Conservation (phyloP, 768 basidiomycete genomes). For the Agrocybe chaxingu region DNA sequence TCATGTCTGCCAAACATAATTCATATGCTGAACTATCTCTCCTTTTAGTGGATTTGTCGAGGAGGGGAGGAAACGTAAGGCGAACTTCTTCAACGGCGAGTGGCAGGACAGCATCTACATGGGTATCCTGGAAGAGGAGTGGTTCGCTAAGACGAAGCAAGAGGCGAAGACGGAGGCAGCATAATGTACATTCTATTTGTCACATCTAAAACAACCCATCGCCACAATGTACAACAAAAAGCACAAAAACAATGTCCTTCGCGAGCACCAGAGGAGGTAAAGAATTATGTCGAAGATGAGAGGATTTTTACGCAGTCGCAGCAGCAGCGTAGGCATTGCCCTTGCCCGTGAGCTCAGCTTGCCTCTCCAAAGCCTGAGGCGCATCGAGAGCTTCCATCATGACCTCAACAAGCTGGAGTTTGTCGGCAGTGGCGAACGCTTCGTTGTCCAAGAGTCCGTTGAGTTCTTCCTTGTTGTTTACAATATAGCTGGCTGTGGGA, state of each 20-base stretch:
- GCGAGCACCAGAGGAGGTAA: no score
- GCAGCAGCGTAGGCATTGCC: slow-evolving; percentile 38
- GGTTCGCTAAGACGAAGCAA: slow-evolving; percentile 17
- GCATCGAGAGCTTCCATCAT: slow-evolving; percentile 73
- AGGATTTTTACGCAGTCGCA: background rate
- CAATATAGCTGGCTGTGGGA: slow-evolving; percentile 54
- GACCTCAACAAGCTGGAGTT: slow-evolving; percentile 80
- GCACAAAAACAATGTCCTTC: no score
- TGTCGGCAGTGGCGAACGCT: slow-evolving; percentile 58
- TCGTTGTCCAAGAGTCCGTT: slow-evolving; percentile 60
- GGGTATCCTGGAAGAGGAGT: slow-evolving; percentile 38
- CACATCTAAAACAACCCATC: background rate
- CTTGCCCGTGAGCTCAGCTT: slow-evolving; percentile 53
- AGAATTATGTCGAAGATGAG: background rate
- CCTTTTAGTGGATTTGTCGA: slow-evolving; percentile 34
- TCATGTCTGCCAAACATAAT: background rate
- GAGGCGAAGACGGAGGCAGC: no score
- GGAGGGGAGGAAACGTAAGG: slow-evolving; percentile 34
- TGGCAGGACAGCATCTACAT: slow-evolving; percentile 38
- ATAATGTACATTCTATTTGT: background rate
- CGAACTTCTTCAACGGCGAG: slow-evolving; percentile 29
- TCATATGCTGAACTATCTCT: background rate
- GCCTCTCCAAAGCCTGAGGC: slow-evolving; percentile 56
- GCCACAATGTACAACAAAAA: background rate
- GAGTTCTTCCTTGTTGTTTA: slow-evolving; percentile 65